These are phyloP conservation scores for Cladosporium phlei DNA, from an alignment of 2,329 filamentous ascomycete species.

Conservation along the genomic window DNA sequence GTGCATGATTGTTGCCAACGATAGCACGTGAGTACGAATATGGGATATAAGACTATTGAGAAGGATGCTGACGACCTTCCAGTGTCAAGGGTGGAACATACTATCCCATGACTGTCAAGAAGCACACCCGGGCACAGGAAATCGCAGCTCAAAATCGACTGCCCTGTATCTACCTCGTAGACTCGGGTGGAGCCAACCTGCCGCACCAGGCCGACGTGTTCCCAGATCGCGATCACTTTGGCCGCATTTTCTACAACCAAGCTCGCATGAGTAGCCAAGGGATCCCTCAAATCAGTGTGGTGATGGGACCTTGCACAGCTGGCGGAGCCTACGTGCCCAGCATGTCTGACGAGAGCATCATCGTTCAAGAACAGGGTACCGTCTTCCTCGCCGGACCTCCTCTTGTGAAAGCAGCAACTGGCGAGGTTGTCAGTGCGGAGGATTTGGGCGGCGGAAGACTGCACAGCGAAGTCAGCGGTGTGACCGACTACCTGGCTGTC, in stretches of 20 bases:
- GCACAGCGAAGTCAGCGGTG: slow-evolving; percentile 85
- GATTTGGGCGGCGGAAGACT: slow-evolving; percentile 85
- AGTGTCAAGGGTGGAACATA: slow-evolving; percentile 91
- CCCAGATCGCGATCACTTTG: slow-evolving; percentile 90
- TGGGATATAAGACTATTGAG: not conserved
- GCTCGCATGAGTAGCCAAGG: slow-evolving; percentile 83
- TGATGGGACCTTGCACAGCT: slow-evolving; percentile 96
- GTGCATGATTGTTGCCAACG: slow-evolving; percentile 91
- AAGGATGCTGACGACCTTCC: slow-evolving; percentile 17
- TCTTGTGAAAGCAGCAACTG: slow-evolving; percentile 91
- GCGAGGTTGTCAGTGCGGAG: slow-evolving; percentile 84
- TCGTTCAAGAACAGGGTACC: slow-evolving; percentile 91
- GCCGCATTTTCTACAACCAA: slow-evolving; percentile 97
- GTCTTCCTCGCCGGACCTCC: slow-evolving; percentile 95
- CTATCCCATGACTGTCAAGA: slow-evolving; percentile 95
- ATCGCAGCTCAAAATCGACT: slow-evolving; percentile 83
- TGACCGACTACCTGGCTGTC: slow-evolving; percentile 91
- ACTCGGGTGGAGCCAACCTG: slow-evolving; percentile 91
- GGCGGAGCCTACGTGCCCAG: slow-evolving; percentile 93
- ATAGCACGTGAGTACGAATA: slow-evolving; percentile 60
- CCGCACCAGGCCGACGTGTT: slow-evolving; percentile 95
- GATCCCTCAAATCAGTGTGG: slow-evolving; percentile 88
- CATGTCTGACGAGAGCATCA: slow-evolving; percentile 97
- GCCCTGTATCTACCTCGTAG: slow-evolving; percentile 89
- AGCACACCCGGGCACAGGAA: slow-evolving; percentile 87